phyloP scores from a whole-genome alignment of 768 basidiomycete species.

The Daedalea quercina region DNA sequence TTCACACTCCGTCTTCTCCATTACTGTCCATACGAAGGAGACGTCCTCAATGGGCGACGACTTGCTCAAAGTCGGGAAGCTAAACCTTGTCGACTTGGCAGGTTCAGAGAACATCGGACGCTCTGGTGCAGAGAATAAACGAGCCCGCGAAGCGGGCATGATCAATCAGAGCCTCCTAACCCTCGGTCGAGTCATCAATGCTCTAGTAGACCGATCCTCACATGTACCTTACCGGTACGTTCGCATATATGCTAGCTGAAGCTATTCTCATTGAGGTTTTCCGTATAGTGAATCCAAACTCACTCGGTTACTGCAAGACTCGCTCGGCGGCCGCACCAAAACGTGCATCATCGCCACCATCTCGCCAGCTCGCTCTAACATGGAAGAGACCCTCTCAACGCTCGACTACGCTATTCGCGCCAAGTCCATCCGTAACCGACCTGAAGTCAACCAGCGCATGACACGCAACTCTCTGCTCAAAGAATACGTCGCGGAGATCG shows the following conservation, averaged over 20 bases:
- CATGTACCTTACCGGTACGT: constrained; percentile 91
- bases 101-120: constrained; percentile 97
- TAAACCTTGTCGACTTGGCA: constrained; percentile 95
- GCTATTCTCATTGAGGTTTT: not conserved
- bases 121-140: constrained; percentile 90
- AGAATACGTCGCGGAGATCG: constrained; percentile 91
- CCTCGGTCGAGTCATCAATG: constrained; percentile 95
- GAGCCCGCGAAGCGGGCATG: constrained; percentile 96
- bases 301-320: constrained; percentile 96
- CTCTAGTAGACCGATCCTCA: constrained; percentile 82
- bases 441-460: constrained; percentile 93
- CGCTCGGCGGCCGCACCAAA: constrained; percentile 94
- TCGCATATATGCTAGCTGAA: constrained; percentile 1
- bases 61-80: constrained; percentile 85
- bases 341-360: constrained; percentile 97
- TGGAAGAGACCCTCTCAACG: constrained; percentile 96
- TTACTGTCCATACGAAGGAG: constrained; percentile 91
- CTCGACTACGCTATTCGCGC: constrained; percentile 95
- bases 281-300: constrained; percentile 84
- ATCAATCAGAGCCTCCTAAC: constrained; percentile 97
- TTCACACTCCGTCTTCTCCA: constrained; percentile 96
- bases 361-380: constrained; percentile 86
- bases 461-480: constrained; percentile 87
- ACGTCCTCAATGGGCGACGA: constrained; percentile 74
- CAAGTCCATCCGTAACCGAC: constrained; percentile 91